Conservation (phyloP, 2,329 filamentous ascomycete species). For the Ceratocystis cubensis region DNA sequence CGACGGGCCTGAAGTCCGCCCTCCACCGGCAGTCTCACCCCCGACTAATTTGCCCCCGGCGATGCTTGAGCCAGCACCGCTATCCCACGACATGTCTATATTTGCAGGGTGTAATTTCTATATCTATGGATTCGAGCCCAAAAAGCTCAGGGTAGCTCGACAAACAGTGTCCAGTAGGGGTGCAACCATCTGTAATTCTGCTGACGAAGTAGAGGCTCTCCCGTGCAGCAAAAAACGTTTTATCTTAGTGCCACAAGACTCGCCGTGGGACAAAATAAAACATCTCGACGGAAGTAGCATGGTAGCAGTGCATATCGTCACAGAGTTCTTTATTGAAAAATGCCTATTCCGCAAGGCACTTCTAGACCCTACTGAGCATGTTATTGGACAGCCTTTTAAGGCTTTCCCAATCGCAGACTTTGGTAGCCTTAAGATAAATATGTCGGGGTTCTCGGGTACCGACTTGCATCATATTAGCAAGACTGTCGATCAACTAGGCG, state of each 20-base stretch:
- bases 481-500: slow-evolving; percentile 63
- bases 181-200: slow-evolving; percentile 7
- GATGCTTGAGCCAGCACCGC: neutral
- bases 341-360: slow-evolving; percentile 68
- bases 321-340: slow-evolving; percentile 86
- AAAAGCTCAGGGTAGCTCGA: slow-evolving; percentile 11
- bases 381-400: slow-evolving; percentile 65
- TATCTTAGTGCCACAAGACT: slow-evolving; percentile 41
- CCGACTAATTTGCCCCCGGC: neutral
- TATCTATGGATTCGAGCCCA: slow-evolving; percentile 44
- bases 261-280: neutral
- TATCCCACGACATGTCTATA: slow-evolving; percentile 31
- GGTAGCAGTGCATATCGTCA: slow-evolving; percentile 40
- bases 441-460: slow-evolving; percentile 70
- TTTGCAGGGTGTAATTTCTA: slow-evolving; percentile 47
- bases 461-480: slow-evolving; percentile 77
- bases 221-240: slow-evolving; percentile 26
- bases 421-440: slow-evolving; percentile 57
- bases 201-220: slow-evolving; percentile 1
- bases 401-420: slow-evolving; percentile 59
- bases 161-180: slow-evolving; percentile 14
- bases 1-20: slow-evolving; percentile 4
- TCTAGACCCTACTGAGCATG: slow-evolving; percentile 54
- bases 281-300: slow-evolving; percentile 4
- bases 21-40: neutral